Percentiles rank a stretch among this genome's conserved stretches.
Evolutionary conservation across 495 filamentous ascomycete species (phyloP).

Genomic region (Tuber indicum): DNA sequence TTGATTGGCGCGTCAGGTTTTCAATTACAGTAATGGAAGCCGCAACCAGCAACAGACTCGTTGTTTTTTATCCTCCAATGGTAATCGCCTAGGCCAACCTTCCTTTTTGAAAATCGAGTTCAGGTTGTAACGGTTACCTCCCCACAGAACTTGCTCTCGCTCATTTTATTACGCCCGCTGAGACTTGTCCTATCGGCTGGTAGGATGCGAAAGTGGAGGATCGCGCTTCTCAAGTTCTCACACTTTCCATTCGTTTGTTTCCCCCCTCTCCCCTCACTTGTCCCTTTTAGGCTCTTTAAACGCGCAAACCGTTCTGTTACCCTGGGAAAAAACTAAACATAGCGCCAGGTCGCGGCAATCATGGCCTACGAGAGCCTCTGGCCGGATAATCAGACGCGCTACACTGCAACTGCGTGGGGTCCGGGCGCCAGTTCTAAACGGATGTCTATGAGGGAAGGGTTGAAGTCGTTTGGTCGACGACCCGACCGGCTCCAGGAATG

Average conservation of each 20-base stretch:
- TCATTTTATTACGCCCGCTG: conserved; percentile 75
- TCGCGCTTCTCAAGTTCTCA: conserved; percentile 67
- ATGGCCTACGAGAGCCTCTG: conserved; percentile 51
- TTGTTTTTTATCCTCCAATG: conserved; percentile 67
- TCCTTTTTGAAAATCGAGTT: conserved; percentile 18
- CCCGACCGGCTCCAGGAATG: conserved; percentile 37
- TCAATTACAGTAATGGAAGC: conserved; percentile 53
- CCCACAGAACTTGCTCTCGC: conserved; percentile 70
- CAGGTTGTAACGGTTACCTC: conserved; percentile 37
- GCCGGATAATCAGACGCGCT: conserved; percentile 27
- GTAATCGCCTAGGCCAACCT: conserved; percentile 44
- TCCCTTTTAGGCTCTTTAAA: background rate
- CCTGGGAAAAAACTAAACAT: background rate
- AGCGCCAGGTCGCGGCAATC: conserved; percentile 48
- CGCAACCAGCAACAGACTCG: conserved; percentile 69
- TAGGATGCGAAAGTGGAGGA: conserved; percentile 60
- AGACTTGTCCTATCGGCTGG: conserved; percentile 68
- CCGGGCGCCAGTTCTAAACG: conserved; percentile 25
- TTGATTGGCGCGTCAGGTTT: conserved; percentile 67
- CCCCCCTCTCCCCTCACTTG: conserved; percentile 1
- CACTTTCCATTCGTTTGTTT: conserved; percentile 56
- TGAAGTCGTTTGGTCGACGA: conserved; percentile 32
- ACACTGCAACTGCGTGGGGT: conserved; percentile 37
- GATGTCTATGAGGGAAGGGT: conserved; percentile 38
- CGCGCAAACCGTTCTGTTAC: conserved; percentile 6